These are phyloP conservation scores for Eucalyptus melliodora DNA, from an alignment of 345 rosid genomes.

Conservation along the genomic window DNA sequence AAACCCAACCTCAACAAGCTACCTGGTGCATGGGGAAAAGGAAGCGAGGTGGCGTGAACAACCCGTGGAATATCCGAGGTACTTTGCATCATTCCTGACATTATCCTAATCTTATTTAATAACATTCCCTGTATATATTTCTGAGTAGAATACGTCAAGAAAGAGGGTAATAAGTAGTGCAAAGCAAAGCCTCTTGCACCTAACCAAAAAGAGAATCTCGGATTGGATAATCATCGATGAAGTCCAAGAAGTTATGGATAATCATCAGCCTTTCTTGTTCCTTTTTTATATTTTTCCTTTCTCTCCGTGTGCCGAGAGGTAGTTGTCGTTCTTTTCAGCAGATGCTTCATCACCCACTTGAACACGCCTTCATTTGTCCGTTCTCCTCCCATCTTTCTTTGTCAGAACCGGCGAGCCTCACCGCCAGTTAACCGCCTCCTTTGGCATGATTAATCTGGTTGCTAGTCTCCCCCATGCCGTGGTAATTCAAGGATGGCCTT, in stretches of 20 bases:
- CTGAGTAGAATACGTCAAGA: background rate
- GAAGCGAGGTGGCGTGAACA: slow-evolving; percentile 2
- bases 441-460: background rate
- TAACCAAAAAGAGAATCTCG: background rate
- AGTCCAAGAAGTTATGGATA: slow-evolving; percentile 23
- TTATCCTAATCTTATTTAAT: background rate
- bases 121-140: background rate
- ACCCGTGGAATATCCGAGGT: slow-evolving; percentile 12
- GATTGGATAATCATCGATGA: slow-evolving; percentile 8
- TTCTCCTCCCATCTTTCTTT: background rate
- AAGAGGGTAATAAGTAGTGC: background rate
- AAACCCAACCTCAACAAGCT: slow-evolving; percentile 63
- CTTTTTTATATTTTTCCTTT: background rate
- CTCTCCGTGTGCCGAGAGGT: background rate
- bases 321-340: slow-evolving; percentile 6
- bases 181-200: slow-evolving; percentile 24
- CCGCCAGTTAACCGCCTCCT: background rate
- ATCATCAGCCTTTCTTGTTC: slow-evolving; percentile 11
- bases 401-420: background rate
- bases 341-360: slow-evolving; percentile 9
- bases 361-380: background rate
- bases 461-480: background rate
- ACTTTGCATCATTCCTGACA: slow-evolving; percentile 35
- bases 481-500: background rate
- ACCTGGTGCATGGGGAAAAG: slow-evolving; percentile 25